These are phyloP conservation scores for Silene latifolia DNA, from an alignment of 148 eudicot genomes.

Conservation along the genomic window DNA sequence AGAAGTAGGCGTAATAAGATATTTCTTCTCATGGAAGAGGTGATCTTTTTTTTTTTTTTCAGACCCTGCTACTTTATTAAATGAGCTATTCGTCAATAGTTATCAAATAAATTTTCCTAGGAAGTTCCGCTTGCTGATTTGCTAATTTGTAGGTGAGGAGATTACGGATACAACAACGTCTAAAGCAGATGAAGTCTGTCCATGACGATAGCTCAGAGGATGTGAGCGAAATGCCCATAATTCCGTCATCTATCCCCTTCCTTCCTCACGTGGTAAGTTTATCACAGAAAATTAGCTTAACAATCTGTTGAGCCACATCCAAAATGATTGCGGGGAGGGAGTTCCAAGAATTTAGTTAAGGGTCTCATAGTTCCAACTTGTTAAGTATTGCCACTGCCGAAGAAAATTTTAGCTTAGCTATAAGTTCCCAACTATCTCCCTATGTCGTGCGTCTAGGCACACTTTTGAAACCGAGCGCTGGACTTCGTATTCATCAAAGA, in stretches of 20 bases:
- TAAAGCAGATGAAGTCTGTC: slow-evolving; percentile 46
- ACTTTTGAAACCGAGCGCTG: background rate
- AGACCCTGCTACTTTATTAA: background rate
- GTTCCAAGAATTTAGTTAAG: background rate
- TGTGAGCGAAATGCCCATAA: slow-evolving; percentile 75
- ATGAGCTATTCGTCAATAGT: background rate
- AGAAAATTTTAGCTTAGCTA: background rate
- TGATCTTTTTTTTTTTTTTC: slow-evolving; percentile 29
- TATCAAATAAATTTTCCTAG: background rate
- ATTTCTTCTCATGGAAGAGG: slow-evolving; percentile 99
- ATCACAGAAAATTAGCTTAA: slow-evolving; percentile 2
- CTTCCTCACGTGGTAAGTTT: slow-evolving; percentile 79
- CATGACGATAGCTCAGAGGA: slow-evolving; percentile 47
- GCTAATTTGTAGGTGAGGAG: slow-evolving; percentile 58
- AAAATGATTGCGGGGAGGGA: background rate
- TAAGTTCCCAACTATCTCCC: background rate
- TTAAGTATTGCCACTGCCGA: background rate
- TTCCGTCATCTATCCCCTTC: slow-evolving; percentile 85
- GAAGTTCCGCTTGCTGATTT: background rate
- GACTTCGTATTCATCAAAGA: background rate
- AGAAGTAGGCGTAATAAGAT: slow-evolving; percentile 89
- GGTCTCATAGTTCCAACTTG: background rate
- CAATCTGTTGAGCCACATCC: background rate
- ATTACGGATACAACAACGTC: slow-evolving; percentile 78
- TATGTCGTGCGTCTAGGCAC: background rate